These are phyloP conservation scores for Rheum nobile DNA, from an alignment of 148 eudicot genomes.

Conservation along the genomic window DNA sequence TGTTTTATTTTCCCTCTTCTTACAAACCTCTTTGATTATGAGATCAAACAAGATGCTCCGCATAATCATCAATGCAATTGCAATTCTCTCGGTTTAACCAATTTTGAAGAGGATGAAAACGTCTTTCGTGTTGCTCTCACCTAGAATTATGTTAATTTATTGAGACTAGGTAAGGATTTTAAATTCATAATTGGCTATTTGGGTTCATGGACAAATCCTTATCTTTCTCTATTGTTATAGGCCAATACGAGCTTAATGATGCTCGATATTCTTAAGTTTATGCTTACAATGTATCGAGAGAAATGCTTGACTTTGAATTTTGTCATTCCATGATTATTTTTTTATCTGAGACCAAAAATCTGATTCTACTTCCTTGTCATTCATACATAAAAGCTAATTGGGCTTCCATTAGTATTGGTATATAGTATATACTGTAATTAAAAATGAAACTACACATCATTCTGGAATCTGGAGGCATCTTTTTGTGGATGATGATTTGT, in stretches of 20 bases:
- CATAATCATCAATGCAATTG: neutral
- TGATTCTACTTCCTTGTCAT: neutral
- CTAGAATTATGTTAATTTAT: neutral
- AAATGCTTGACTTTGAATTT: neutral
- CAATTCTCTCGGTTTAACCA: neutral
- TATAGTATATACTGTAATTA: neutral
- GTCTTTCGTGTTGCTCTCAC: neutral
- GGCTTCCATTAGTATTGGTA: neutral
- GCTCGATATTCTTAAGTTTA: neutral
- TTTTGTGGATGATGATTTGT: neutral
- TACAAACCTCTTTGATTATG: too few relatives aligned
- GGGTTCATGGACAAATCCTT: neutral
- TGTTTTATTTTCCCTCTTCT: neutral
- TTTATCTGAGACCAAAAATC: too few relatives aligned
- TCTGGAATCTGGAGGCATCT: neutral
- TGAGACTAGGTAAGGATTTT: neutral
- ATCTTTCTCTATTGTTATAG: neutral
- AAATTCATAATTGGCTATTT: neutral
- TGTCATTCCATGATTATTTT: neutral
- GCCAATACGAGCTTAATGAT: neutral
- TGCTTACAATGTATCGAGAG: neutral
- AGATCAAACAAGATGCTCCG: neutral
- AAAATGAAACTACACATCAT: neutral
- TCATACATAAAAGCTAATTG: neutral
- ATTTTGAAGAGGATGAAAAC: neutral